These are phyloP conservation scores for Aspergillus flavus DNA, from an alignment of 2,329 filamentous ascomycete genomes.

Conservation along the genomic window DNA sequence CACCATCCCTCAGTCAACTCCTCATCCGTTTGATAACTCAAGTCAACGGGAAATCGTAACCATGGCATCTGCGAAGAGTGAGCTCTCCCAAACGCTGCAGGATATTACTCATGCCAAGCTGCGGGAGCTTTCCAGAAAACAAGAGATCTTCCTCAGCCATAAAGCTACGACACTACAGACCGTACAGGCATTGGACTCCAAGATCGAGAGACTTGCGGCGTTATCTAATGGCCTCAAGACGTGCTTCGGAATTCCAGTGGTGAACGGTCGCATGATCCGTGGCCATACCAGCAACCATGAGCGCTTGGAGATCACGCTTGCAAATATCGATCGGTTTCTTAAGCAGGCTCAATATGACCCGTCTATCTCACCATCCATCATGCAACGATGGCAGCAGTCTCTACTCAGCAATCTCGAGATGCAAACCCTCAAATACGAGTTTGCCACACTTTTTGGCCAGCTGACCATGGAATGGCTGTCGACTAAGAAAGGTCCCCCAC, in stretches of 20 bases:
- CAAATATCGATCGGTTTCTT: slow-evolving; percentile 17
- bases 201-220: background rate
- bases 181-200: background rate
- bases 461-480: slow-evolving; percentile 20
- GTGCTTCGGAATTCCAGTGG: slow-evolving; percentile 12
- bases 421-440: slow-evolving; percentile 19
- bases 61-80: background rate
- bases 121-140: slow-evolving; percentile 18
- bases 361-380: slow-evolving; percentile 9
- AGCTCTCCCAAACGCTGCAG: slow-evolving; percentile 14
- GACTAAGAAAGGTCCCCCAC: slow-evolving; percentile 1
- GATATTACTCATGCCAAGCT: slow-evolving; percentile 20
- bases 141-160: slow-evolving; percentile 10
- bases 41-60: background rate
- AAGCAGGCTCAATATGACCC: slow-evolving; percentile 18
- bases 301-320: slow-evolving; percentile 6
- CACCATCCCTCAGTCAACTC: too few relatives aligned
- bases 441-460: slow-evolving; percentile 16
- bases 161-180: slow-evolving; percentile 9
- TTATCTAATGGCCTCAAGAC: slow-evolving; percentile 14
- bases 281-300: background rate
- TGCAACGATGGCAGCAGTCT: slow-evolving; percentile 13
- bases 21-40: too few relatives aligned
- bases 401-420: slow-evolving; percentile 11
- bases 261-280: slow-evolving; percentile 5